phyloP scores from a whole-genome alignment of 2,329 filamentous ascomycete species.

The Mycosphaerella sp. region DNA sequence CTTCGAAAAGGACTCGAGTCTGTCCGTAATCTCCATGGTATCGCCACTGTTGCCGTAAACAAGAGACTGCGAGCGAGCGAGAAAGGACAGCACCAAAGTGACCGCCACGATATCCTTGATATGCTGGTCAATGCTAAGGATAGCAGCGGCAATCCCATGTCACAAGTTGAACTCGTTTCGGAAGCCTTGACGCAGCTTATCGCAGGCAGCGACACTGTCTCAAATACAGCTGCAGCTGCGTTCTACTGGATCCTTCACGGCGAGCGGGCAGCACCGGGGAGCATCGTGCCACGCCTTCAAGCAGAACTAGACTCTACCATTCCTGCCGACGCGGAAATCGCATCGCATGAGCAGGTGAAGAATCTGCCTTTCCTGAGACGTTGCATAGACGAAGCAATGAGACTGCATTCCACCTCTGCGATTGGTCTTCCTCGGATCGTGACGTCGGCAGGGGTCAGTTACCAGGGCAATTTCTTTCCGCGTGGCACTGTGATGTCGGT shows the following conservation, averaged over 20 bases:
- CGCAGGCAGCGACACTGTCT: slow-evolving; percentile 35
- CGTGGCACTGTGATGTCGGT: slow-evolving; percentile 33
- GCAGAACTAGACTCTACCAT: slow-evolving; percentile 30
- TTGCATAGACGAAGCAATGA: slow-evolving; percentile 32
- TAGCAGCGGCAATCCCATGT: slow-evolving; percentile 28
- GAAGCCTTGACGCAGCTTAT: slow-evolving; percentile 35
- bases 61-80: slow-evolving; percentile 23
- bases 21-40: slow-evolving; percentile 22
- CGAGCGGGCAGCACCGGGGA: slow-evolving; percentile 27
- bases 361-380: slow-evolving; percentile 29
- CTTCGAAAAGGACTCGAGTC: slow-evolving; percentile 25
- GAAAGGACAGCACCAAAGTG: slow-evolving; percentile 1
- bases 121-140: slow-evolving; percentile 32
- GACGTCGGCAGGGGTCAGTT: slow-evolving; percentile 27
- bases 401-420: slow-evolving; percentile 32
- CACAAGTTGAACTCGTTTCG: slow-evolving; percentile 29
- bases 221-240: slow-evolving; percentile 29
- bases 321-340: slow-evolving; percentile 15
- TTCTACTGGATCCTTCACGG: slow-evolving; percentile 26
- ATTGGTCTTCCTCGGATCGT: slow-evolving; percentile 24
- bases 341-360: slow-evolving; percentile 24
- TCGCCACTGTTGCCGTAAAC: slow-evolving; percentile 30
- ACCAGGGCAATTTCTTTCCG: slow-evolving; percentile 23
- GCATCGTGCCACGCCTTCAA: slow-evolving; percentile 23
- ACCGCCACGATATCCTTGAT: slow-evolving; percentile 32